A percentile compares a stretch with the other conserved stretches of the same genome.
Evolutionary conservation across 805 yeast species (phyloP).

Genomic region (Geotrichum ghanense): DNA sequence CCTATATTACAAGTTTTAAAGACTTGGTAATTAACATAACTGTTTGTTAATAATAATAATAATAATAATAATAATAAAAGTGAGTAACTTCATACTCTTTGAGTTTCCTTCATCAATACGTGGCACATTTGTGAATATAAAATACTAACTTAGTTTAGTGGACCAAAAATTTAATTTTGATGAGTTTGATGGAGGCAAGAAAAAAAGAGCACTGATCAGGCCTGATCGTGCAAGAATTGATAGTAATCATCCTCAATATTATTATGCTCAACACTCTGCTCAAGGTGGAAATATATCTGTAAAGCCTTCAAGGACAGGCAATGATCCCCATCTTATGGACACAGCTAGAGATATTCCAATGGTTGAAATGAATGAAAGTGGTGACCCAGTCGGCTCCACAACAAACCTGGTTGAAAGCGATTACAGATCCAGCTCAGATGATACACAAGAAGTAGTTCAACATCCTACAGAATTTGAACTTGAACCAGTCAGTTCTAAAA

Average conservation of each 20-base stretch:
- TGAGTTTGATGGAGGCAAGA: conserved; percentile 8
- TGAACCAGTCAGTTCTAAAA: not conserved
- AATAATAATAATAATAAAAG: too few species aligned
- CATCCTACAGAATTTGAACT: not conserved
- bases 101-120: too few species aligned
- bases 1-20: too few species aligned
- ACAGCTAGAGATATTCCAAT: conserved; percentile 5
- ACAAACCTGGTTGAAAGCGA: conserved; percentile 2
- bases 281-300: conserved; percentile 51
- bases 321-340: conserved; percentile 37
- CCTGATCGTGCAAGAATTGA: conserved; percentile 69
- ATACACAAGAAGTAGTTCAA: not conserved
- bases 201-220: conserved; percentile 63
- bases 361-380: conserved; percentile 6
- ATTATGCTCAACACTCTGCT: conserved; percentile 63
- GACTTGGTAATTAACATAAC: too few species aligned
- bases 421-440: not conserved
- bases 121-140: too few species aligned
- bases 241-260: conserved; percentile 64
- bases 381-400: too few species aligned
- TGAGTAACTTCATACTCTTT: too few species aligned
- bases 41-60: too few species aligned
- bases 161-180: not conserved
- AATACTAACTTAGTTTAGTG: not conserved
- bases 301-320: conserved; percentile 62